Base-by-base conservation (phyloP, 2,329 filamentous ascomycete species). In the Rhinocladiella similis region DNA sequence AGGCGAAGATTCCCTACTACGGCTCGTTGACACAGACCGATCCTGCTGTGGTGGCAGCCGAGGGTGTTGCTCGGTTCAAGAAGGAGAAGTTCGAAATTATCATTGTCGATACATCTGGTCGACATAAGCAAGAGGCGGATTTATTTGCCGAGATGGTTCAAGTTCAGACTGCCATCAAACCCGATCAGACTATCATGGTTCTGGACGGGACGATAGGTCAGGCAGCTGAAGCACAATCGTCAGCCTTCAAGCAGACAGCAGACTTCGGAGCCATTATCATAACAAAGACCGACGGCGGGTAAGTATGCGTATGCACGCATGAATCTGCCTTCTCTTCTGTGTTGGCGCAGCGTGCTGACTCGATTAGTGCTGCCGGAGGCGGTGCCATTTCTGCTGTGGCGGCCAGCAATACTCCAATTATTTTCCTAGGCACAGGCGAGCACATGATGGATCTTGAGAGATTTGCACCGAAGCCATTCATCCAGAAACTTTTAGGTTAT, bases 201-300 rank as follows among this genome's bases (percentile, higher is more conserved):
- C 83, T 99, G 25, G 94, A 99, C 72, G 89, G 93, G 22, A 96
- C 90, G 33, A 99, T 99, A 65, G 94, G 94, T 70, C 94, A 99
- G 71, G 90, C 94, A 64, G 94, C 94, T 5, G 94, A 99, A 74
- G 86, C 90, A 1, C 94, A 99, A 71, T 91, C 91, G 50, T 88
- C 95, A 67, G 94, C 94, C 0, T 99, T 99, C 84, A 99, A 99
- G 73, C 91, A 96, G 64, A 90, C 92, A 0, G 92, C 94, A 33
- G 91, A 97, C 72, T 99, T 97, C 67, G 94, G 94, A 69, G 91
- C 94, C 63, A 99, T 99, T 68, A 96, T 99, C 69, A 97, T 99
- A 70, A 99, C 94, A 50, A 99, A 99, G 79, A 97, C 93, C 0
- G 94, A 99, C 70, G 94, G 94, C 63, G 91, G 96, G 38, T 41